phyloP scores from a whole-genome alignment of 495 filamentous ascomycete genomes.

The Cladorrhinum samala region DNA sequence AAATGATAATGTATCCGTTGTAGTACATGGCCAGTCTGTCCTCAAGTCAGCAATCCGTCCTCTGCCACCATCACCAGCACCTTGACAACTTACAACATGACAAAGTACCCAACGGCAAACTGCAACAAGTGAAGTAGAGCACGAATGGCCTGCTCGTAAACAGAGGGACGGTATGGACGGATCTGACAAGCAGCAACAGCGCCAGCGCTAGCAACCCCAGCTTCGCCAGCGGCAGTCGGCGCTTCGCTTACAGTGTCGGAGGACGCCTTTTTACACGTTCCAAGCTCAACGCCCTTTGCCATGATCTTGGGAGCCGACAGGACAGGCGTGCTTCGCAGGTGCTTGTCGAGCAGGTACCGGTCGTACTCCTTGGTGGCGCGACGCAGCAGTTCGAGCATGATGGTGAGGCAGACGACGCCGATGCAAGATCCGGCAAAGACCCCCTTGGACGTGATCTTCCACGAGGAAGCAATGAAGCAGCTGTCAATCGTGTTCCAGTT shows the following conservation, averaged over 20 bases:
- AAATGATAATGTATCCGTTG: slow-evolving; percentile 62
- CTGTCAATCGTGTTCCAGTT: slow-evolving; percentile 68
- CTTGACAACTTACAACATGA: slow-evolving; percentile 57
- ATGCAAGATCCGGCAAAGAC: slow-evolving; percentile 69
- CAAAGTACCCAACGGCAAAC: slow-evolving; percentile 64
- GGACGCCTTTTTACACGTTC: too few relatives aligned
- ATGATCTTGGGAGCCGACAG: too few relatives aligned
- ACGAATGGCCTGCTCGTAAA: slow-evolving; percentile 55
- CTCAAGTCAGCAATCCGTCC: too few relatives aligned
- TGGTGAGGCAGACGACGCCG: slow-evolving; percentile 57
- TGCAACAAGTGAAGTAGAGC: slow-evolving; percentile 58
- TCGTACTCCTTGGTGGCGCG: slow-evolving; percentile 57
- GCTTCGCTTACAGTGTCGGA: too few relatives aligned
- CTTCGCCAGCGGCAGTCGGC: neutral
- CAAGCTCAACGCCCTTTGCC: too few relatives aligned
- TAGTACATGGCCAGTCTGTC: slow-evolving; percentile 52
- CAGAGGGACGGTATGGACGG: slow-evolving; percentile 38
- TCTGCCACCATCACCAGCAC: too few relatives aligned
- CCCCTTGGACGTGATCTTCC: slow-evolving; percentile 55
- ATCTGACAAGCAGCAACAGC: neutral
- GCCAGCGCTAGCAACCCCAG: neutral
- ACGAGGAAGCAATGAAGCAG: slow-evolving; percentile 62
- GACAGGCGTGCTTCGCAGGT: too few relatives aligned
- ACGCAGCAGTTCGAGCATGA: slow-evolving; percentile 58
- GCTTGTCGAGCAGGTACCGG: slow-evolving; percentile 44